Base-by-base conservation (phyloP, 2,329 filamentous ascomycete genomes). In the Chaetomium olivaceum region DNA sequence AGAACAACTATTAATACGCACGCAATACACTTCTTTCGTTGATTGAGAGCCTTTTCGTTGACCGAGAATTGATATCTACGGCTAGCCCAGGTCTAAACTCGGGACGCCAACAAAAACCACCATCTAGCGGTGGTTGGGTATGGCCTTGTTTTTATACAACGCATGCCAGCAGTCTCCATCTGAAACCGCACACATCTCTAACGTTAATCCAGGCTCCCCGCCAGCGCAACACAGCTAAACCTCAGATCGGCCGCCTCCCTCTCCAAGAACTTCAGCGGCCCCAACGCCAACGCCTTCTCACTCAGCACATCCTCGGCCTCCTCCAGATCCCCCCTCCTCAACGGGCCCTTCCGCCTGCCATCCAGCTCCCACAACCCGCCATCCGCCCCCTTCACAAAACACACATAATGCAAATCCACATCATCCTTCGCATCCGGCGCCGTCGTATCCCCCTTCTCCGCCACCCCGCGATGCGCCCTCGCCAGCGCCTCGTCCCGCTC, bases 341-440 rank as follows among this genome's bases (percentile, higher is more conserved):
- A 78, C 8, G 86, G 86, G 0, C 85, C 86, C 76, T 86, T 87
- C 63, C 83, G 74, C 59, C 85, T 78, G 3, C 85, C 85, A 71
- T 88, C 85, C 12, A 88, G 80, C 79, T 88, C 85, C 84, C 85
- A 87, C 46, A 87, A 73, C 14, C 76, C 85, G 63, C 89, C 89
- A 76, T 91, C 87, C 60, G 79, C 79, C 36, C 82, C 82, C 81
- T 93, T 95, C 61, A 95, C 91, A 78, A 98, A 99, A 74, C 92
- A 95, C 56, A 98, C 94, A 76, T 96, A 98, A 80, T 99, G 95
- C 72, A 97, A 82, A 75, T 97, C 94, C n/a, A 97, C 84, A 71
- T 90, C 86, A 73, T 91, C 91, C n/a, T 88, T 85, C 9, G 92
- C 92, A 62, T 85, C 80, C 0, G 95, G 94, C 1, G 93, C 91